Evolutionary conservation across 164 flowering plant genomes (phyloP).

Genomic region (Vitis rupestris): DNA sequence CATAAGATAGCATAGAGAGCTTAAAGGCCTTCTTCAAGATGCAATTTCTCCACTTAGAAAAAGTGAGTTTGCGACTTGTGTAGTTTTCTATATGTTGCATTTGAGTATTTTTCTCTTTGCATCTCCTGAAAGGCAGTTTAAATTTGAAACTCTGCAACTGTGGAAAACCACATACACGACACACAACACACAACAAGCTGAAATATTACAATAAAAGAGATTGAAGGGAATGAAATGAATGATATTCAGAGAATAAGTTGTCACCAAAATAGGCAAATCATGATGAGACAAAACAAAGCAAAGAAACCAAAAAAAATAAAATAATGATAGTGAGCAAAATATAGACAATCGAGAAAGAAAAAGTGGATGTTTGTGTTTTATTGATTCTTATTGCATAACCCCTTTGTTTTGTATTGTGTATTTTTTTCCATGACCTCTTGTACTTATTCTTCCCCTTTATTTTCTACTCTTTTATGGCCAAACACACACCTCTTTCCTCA

Average conservation of each 20-base stretch:
- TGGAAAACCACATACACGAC: not conserved
- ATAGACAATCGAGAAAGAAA: no score
- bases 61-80: constrained; percentile 72
- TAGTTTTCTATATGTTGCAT: constrained; percentile 68
- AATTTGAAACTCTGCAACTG: not conserved
- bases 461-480: constrained; percentile 3
- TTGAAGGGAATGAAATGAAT: no score
- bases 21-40: constrained; percentile 68
- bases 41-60: constrained; percentile 67
- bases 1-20: constrained; percentile 68
- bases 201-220: no score
- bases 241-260: no score
- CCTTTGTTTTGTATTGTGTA: no score
- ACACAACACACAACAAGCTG: not conserved
- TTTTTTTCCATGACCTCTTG: not conserved
- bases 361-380: no score
- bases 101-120: constrained; percentile 70
- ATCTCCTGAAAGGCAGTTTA: constrained; percentile 19
- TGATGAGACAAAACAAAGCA: not conserved
- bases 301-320: no score
- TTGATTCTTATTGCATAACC: no score
- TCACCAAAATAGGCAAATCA: not conserved
- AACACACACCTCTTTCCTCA: constrained; percentile 13
- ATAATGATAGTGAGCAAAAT: no score
- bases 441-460: not conserved